Evolutionary conservation across 148 eudicot genomes (phyloP), one percentile per base, ranked within the genome.

Genomic region (Vaccinium myrtillus): DNA sequence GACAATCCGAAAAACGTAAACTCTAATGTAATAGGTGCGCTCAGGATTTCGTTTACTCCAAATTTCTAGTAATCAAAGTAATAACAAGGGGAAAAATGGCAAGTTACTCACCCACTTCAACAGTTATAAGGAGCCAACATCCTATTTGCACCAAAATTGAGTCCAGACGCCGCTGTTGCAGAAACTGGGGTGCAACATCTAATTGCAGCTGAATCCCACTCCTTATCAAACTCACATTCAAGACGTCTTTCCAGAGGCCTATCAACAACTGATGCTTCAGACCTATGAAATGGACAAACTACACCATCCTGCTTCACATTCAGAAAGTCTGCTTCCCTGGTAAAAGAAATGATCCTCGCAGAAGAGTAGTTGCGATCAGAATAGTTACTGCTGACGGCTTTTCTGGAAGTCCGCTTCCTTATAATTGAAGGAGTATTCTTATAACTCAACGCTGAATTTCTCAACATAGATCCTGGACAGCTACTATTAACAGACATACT

Each of bases 361-460:
- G 90, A 80, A 48, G 78, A 86, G 74, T 78, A 83, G n/a, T 51
- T 74, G 48, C 4, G n/a, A 51, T 59, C 69, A 83, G 81, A 53
- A 51, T 12, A 56, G 23, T 77, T 80, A 23, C 63, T 67, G 81
- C 32, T 61, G 14, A 58, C 75, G 30, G 83, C 79, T 81, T 81
- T 82, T 74, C 58, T 77, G 70, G 83, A 85, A 83, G 85, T 50
- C 82, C 92, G 89, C 89, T 85, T 95, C 55, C 95, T 88, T 86
- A 95, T 92, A 25, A 95, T 94, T 50, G 95, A 93, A 73, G 98
- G 98, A 13, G 91, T 87, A 82, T 91, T 88, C 84, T 82, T 87
- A 67, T 94, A 95, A 83, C 91, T 92, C 93, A 83, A 77, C 63
- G 95, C 95, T 32, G 97, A 95, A 84, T 90, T 93, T 88, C 93